These are phyloP conservation scores for Sporothrix pseudoabietina DNA, from an alignment of 2,329 filamentous ascomycete genomes.

Conservation along the genomic window DNA sequence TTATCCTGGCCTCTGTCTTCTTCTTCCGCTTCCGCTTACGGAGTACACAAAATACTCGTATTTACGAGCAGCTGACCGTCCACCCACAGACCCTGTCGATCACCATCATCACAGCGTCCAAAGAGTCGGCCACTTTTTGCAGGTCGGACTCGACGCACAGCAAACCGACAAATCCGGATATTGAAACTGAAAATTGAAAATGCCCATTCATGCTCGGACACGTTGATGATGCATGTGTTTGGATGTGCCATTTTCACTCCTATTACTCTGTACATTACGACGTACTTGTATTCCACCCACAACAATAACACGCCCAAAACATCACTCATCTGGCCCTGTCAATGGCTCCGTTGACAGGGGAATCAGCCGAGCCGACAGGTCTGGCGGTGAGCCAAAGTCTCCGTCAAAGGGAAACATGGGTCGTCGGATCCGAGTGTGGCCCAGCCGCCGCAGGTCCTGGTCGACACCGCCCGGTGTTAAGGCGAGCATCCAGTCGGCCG, in stretches of 20 bases:
- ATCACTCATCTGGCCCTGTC: conserved; percentile 31
- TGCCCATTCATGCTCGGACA: not conserved
- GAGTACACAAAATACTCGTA: conserved; percentile 4
- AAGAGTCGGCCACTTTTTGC: conserved; percentile 1
- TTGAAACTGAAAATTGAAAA: not conserved
- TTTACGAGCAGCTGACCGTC: conserved; percentile 2
- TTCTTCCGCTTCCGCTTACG: not conserved
- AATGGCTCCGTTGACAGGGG: conserved; percentile 33
- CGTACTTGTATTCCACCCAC: too few species aligned
- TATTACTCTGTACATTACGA: too few species aligned
- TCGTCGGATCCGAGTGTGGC: conserved; percentile 50
- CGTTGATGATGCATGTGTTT: not conserved
- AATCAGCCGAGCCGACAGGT: conserved; percentile 37
- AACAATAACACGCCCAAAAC: not conserved
- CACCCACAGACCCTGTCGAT: not conserved
- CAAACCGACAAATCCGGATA: not conserved
- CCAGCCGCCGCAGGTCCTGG: conserved; percentile 53
- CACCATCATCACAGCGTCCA: not conserved
- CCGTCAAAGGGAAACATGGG: conserved; percentile 48
- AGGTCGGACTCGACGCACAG: not conserved
- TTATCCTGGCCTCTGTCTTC: not conserved
- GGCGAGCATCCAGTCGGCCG: conserved; percentile 56
- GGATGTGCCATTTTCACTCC: not conserved
- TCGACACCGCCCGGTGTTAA: conserved; percentile 58
- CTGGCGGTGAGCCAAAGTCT: conserved; percentile 32